Base-by-base conservation (phyloP, 2,329 filamentous ascomycete species). In the Claviceps maximensis region DNA sequence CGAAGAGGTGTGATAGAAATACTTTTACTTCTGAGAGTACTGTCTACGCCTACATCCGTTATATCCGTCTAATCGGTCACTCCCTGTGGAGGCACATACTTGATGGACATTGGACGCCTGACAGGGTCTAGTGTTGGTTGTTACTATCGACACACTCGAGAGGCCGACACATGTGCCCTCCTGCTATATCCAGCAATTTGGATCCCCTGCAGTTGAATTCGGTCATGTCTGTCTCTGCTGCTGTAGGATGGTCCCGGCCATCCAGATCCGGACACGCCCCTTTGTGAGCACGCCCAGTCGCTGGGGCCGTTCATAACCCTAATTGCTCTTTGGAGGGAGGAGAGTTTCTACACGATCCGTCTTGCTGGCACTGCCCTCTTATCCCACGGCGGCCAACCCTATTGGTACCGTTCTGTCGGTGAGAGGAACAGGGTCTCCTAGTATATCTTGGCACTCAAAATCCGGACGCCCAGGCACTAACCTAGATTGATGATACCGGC, bases 381-480 rank as follows among this genome's bases (percentile, higher is more conserved):
- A 31, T 50, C 42, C 21, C 52, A 19, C 44, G 46, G 27, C 33
- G 27, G 49, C 19, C 33, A n/a, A 23, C 29, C 29, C 45, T 38
- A 13, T 40, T 31, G 49, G 44, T 48, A 33, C 36, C 21, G 17
- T 41, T 25, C 38, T 44, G 38, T 12, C 23, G 49, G 49, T 42
- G 17, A 42, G 6, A 13, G 38, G 15, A 38, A 38, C 36, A 54
- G 25, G 51, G 44, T 33, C 45, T 25, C 60, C 55, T 58, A 55
- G 63, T 62, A 55, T 54, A 54, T 50, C 54, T 51, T 57, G 58
- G 53, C 58, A 29, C 2, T 13, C 36, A 12, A 21, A 42, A 23
- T 33, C 51, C 47, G 52, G 42, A 40, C 52, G 47, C 44, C 36
- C 55, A 40, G 52, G 31, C 49, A 56, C 56, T 46, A n/a, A n/a